Evolutionary conservation across 257 asterid species (phyloP).

Genomic region (Echites panduratus): DNA sequence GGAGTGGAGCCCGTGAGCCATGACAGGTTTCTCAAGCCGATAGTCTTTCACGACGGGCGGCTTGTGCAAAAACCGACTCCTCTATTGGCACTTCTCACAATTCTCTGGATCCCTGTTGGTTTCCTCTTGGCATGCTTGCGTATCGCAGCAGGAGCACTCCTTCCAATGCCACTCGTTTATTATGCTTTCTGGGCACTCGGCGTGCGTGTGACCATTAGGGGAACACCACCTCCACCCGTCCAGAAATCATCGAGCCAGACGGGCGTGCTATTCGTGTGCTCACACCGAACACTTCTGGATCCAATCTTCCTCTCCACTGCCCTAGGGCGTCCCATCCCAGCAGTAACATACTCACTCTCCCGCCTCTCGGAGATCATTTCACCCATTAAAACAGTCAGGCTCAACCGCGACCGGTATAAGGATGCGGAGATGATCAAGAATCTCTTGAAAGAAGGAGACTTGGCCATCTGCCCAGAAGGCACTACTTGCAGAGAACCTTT

Average conservation of each 20-base stretch:
- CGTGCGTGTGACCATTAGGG: constrained; percentile 48
- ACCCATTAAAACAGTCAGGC: constrained; percentile 61
- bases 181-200: constrained; percentile 57
- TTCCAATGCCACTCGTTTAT: constrained; percentile 63
- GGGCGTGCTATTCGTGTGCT: constrained; percentile 64
- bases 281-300: constrained; percentile 74
- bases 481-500: constrained; percentile 80
- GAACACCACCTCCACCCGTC: constrained; percentile 59
- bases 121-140: constrained; percentile 61
- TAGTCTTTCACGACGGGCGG: constrained; percentile 80
- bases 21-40: constrained; percentile 47
- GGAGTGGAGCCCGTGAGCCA: constrained; percentile 39
- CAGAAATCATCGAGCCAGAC: constrained; percentile 32
- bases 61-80: constrained; percentile 66
- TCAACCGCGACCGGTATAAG: constrained; percentile 50
- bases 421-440: constrained; percentile 61
- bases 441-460: constrained; percentile 46
- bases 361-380: constrained; percentile 66
- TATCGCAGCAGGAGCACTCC: constrained; percentile 48
- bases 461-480: constrained; percentile 79
- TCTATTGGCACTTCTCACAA: constrained; percentile 39
- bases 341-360: constrained; percentile 66
- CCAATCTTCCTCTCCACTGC: constrained; percentile 66
- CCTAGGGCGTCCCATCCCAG: constrained; percentile 65
- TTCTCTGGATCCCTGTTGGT: constrained; percentile 70